A percentile compares a stretch with the other conserved stretches of the same genome.
Conservation (phyloP, 192 early-diverging fungal species). For the Coemansia asiatica region DNA sequence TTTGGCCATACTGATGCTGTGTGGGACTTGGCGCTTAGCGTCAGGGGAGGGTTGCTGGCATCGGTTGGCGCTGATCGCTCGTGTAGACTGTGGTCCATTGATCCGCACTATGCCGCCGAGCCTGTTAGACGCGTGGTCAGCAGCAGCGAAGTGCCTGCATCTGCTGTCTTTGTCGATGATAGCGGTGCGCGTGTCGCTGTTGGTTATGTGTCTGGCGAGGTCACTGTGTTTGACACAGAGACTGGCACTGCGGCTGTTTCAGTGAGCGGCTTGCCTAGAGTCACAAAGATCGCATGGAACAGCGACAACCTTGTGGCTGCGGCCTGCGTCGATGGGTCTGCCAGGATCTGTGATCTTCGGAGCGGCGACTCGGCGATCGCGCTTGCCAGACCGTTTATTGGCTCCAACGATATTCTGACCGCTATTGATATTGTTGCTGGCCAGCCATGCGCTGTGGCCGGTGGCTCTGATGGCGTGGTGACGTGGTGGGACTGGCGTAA, state of each 20-base stretch:
- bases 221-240: background rate
- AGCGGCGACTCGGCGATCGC: background rate
- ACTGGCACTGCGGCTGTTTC: background rate
- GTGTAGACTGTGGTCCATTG: slow-evolving; percentile 38
- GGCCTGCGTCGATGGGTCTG: slow-evolving; percentile 20
- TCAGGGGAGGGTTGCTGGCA: slow-evolving; percentile 20
- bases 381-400: slow-evolving; percentile 8
- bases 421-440: slow-evolving; percentile 7
- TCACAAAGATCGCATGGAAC: slow-evolving; percentile 10
- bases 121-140: background rate
- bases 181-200: background rate
- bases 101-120: background rate
- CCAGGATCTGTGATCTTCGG: slow-evolving; percentile 33
- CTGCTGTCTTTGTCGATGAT: slow-evolving; percentile 14
- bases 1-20: slow-evolving; percentile 39
- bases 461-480: slow-evolving; percentile 41
- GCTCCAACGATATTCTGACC: slow-evolving; percentile 14
- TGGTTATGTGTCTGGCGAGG: background rate
- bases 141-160: slow-evolving; percentile 2
- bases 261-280: background rate
- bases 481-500: slow-evolving; percentile 52
- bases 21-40: slow-evolving; percentile 42
- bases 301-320: slow-evolving; percentile 15
- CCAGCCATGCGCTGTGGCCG: slow-evolving; percentile 13
- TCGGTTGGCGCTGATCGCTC: slow-evolving; percentile 42